These are phyloP conservation scores for Lyophyllum semitale DNA, from an alignment of 768 basidiomycete species.

Conservation along the genomic window DNA sequence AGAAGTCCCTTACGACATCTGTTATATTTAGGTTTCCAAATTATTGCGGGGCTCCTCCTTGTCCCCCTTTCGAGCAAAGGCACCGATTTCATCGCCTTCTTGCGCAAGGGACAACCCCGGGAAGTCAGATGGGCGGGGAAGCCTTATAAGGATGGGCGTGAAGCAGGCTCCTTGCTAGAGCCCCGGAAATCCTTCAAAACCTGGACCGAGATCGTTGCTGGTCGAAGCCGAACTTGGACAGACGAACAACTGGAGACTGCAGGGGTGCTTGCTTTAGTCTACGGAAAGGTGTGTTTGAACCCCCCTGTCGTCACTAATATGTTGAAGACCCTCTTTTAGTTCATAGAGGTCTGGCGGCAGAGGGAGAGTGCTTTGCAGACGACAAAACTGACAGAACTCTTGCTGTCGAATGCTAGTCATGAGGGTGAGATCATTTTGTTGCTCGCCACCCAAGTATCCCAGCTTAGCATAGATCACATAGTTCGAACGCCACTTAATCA, in stretches of 20 bases:
- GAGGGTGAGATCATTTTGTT: conserved; percentile 50
- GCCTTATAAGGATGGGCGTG: conserved; percentile 49
- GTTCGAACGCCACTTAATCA: conserved; percentile 80
- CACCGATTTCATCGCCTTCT: conserved; percentile 79
- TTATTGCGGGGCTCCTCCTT: conserved; percentile 73
- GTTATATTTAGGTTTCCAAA: conserved; percentile 45
- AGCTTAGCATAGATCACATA: conserved; percentile 18
- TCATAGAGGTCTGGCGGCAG: conserved; percentile 86
- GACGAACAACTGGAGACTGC: conserved; percentile 85
- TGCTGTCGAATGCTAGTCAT: conserved; percentile 82
- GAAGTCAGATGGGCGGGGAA: conserved; percentile 81
- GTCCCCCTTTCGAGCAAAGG: conserved; percentile 75
- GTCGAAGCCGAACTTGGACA: conserved; percentile 71
- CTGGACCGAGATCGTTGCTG: conserved; percentile 76
- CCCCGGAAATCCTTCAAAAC: conserved; percentile 79
- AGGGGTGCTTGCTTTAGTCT: conserved; percentile 75
- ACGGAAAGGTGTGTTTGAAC: conserved; percentile 56
- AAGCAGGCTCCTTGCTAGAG: conserved; percentile 48
- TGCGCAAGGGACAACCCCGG: conserved; percentile 74
- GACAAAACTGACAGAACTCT: conserved; percentile 70
- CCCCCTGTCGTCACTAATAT: neutral
- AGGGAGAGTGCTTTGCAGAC: conserved; percentile 74
- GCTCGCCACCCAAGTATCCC: neutral
- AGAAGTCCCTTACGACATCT: neutral
- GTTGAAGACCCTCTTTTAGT: conserved; percentile 37